Conservation (phyloP, 192 early-diverging fungal genomes). For the Coemansia sp. region DNA sequence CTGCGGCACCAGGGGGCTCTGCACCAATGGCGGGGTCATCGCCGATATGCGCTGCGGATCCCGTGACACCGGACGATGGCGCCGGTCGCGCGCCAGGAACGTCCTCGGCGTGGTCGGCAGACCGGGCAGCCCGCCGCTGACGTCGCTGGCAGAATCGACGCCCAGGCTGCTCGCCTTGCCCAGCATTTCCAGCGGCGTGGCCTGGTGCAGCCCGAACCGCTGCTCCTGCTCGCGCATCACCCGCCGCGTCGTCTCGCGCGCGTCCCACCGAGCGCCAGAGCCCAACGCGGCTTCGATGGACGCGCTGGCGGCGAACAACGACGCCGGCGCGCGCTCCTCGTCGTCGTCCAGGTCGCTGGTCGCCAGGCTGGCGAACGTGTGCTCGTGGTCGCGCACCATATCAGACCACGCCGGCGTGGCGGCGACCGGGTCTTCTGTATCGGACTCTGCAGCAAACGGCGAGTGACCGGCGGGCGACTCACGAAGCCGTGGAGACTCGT, state of each 20-base stretch:
- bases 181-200: slow-evolving; percentile 36
- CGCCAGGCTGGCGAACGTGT: slow-evolving; percentile 35
- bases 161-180: slow-evolving; percentile 44
- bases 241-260: slow-evolving; percentile 36
- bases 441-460: no score
- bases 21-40: background rate
- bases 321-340: slow-evolving; percentile 24
- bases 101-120: slow-evolving; percentile 49
- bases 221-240: slow-evolving; percentile 33
- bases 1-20: background rate
- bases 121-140: slow-evolving; percentile 38
- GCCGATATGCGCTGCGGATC: slow-evolving; percentile 35
- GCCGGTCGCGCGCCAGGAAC: slow-evolving; percentile 33
- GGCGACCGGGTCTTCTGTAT: no score
- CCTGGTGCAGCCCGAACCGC: slow-evolving; percentile 5
- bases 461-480: no score
- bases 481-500: no score
- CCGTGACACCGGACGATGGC: slow-evolving; percentile 22
- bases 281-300: slow-evolving; percentile 38
- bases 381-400: slow-evolving; percentile 43
- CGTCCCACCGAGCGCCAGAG: slow-evolving; percentile 34
- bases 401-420: slow-evolving; percentile 28
- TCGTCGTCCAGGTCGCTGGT: slow-evolving; percentile 5
- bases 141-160: slow-evolving; percentile 21
- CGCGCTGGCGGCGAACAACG: slow-evolving; percentile 44